Evolutionary conservation across 2,329 filamentous ascomycete species (phyloP), one percentile per base, ranked within the genome.

Genomic region (Emmonsiellopsis sp.): DNA sequence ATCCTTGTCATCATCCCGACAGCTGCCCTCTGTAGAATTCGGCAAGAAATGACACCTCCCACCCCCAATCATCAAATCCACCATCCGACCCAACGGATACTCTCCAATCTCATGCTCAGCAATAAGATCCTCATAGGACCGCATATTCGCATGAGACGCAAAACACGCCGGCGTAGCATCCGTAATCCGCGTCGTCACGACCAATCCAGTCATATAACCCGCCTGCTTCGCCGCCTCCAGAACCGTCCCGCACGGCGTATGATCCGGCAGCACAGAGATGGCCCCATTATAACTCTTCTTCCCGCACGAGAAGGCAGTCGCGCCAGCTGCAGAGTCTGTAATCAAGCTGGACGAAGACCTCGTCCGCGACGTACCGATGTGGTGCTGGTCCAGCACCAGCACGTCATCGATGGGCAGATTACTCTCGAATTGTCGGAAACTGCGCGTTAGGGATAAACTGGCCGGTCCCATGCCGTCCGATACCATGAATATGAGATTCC

Each of bases 401-500:
- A 84, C 84, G 63, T 95, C 83, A 62, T 85, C 80, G 60, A 80
- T 80, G 0, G 88, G 84, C n/a, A 94, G 77, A 5, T 79, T 82
- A 40, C 87, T 79, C 52, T 84, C 78, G 61, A 85, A 81, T 70
- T 98, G 93, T 60, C 87, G 83, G 74, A 86, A 98, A 66, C 84
- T 87, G 54, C 93, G 81, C 6, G 93, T 95, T 67, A 98, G 72
- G 30, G 86, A 87, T 52, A 98, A 78, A 62, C 89, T 92, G 7
- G 93, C 89, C 7, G 93, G 93, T 0, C 93, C 93, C 93, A 98
- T 98, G 65, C 93, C 93, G 69, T 98, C 93, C 0, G 89, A 95
- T 38, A 98, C 92, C 93, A 98, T 98, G 76, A 98, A 97, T 63
- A 98, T 86, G 51, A 98, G 78, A 71, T 97, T 98, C 52, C 89